A percentile compares a stretch with the other conserved stretches of the same genome.
Evolutionary conservation across 176 grass and related monocot species (phyloP).

Genomic region (Otatea glauca): DNA sequence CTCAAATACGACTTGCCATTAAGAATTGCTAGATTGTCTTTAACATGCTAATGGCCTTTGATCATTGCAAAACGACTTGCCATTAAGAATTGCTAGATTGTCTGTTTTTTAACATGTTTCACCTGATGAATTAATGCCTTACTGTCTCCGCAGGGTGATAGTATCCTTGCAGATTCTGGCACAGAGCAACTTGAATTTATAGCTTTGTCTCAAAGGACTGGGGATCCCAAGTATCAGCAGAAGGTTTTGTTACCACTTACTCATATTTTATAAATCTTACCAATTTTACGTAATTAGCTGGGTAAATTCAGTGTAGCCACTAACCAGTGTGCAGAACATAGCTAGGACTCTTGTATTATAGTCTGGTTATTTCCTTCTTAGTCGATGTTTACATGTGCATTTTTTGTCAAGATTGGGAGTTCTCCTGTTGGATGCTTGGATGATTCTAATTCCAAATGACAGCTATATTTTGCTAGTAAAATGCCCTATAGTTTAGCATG

Average conservation of each 20-base stretch:
- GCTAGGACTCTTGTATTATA: neutral
- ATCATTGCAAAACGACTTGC: neutral
- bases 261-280: conserved; percentile 26
- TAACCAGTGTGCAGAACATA: conserved; percentile 27
- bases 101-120: neutral
- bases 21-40: too few relatives aligned
- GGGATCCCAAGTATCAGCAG: conserved; percentile 87
- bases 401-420: neutral
- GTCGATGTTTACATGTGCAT: neutral
- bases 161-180: conserved; percentile 97
- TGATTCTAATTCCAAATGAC: neutral
- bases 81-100: conserved; percentile 2
- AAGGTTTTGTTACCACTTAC: conserved; percentile 62
- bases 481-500: neutral
- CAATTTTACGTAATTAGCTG: conserved; percentile 39
- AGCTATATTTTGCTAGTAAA: conserved; percentile 12
- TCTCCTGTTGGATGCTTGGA: conserved; percentile 29
- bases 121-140: conserved; percentile 35
- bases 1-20: too few relatives aligned
- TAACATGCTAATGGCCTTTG: conserved; percentile 11
- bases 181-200: conserved; percentile 98
- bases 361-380: neutral
- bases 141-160: conserved; percentile 69
- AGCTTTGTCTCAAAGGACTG: conserved; percentile 91
- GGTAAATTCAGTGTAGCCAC: conserved; percentile 4